Conservation (phyloP, 1,284 basidiomycete species). For the Pascua guehoae region DNA sequence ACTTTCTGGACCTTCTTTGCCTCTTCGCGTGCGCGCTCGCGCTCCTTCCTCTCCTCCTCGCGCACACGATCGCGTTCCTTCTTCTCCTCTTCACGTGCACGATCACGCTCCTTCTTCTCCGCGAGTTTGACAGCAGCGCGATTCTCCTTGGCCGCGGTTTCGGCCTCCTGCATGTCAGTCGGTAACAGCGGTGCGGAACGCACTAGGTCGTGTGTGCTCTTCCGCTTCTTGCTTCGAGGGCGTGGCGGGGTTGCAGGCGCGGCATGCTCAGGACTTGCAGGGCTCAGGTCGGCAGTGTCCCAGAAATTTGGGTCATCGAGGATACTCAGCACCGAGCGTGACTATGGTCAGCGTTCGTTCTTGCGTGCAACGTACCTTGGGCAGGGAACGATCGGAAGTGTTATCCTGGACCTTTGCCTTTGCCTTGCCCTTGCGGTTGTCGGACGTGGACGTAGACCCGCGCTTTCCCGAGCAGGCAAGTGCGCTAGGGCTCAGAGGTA, state of each 20-base stretch:
- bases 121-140: not conserved
- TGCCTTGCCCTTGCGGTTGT: too few relatives aligned
- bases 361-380: too few relatives aligned
- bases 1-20: constrained; percentile 29
- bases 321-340: too few relatives aligned
- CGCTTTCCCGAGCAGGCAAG: too few relatives aligned
- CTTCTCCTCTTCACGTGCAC: constrained; percentile 11
- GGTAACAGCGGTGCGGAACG: not conserved
- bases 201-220: not conserved
- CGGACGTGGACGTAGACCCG: too few relatives aligned
- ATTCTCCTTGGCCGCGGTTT: constrained; percentile 18
- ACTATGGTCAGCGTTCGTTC: too few relatives aligned
- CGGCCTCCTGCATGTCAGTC: not conserved
- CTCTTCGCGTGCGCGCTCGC: not conserved
- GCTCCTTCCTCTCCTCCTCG: not conserved
- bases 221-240: not conserved
- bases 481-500: too few relatives aligned
- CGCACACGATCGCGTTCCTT: constrained; percentile 5
- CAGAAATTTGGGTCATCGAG: too few relatives aligned
- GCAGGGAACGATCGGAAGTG: too few relatives aligned
- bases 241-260: not conserved
- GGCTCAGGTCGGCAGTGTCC: too few relatives aligned
- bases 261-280: not conserved
- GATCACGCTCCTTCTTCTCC: not conserved
- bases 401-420: too few relatives aligned